Conservation (phyloP, 108 stramenopile species). For the Stephanodiscus minutulus region DNA sequence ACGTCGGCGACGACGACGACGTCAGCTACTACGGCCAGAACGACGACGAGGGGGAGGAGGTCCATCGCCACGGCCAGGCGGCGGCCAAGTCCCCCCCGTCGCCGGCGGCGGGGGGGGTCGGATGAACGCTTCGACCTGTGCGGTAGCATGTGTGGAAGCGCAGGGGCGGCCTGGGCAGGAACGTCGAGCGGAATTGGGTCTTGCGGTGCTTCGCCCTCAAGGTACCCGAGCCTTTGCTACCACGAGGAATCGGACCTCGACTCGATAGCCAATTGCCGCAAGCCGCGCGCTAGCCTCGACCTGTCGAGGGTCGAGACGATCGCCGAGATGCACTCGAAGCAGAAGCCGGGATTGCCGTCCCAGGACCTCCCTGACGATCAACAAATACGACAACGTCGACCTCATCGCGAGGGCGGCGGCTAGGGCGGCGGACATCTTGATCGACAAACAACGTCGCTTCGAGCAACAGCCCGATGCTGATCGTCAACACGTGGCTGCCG, state of each 20-base stretch:
- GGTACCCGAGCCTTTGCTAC: conserved; percentile 52
- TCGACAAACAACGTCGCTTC: conserved; percentile 15
- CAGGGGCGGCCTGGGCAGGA: conserved; percentile 58
- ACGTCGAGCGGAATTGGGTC: conserved; percentile 56
- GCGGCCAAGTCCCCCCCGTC: neutral
- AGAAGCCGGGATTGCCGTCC: conserved; percentile 38
- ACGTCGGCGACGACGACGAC: neutral
- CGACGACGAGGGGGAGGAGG: neutral
- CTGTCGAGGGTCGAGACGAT: conserved; percentile 52
- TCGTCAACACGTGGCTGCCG: conserved; percentile 50
- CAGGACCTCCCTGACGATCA: conserved; percentile 50
- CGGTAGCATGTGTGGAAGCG: conserved; percentile 58
- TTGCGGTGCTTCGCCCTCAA: conserved; percentile 54
- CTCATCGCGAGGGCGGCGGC: conserved; percentile 43
- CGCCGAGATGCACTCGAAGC: conserved; percentile 54
- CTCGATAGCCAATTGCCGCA: conserved; percentile 31
- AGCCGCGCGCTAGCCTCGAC: conserved; percentile 48
- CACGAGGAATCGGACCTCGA: conserved; percentile 48
- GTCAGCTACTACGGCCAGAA: neutral
- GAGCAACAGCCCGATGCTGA: conserved; percentile 47
- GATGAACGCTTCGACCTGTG: conserved; percentile 43
- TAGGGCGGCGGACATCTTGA: conserved; percentile 41
- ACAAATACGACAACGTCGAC: conserved; percentile 43
- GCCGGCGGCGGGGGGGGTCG: conserved; percentile 7
- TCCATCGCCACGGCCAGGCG: neutral